These are phyloP conservation scores for Halenospora varia DNA, from an alignment of 495 filamentous ascomycete genomes.

Conservation along the genomic window DNA sequence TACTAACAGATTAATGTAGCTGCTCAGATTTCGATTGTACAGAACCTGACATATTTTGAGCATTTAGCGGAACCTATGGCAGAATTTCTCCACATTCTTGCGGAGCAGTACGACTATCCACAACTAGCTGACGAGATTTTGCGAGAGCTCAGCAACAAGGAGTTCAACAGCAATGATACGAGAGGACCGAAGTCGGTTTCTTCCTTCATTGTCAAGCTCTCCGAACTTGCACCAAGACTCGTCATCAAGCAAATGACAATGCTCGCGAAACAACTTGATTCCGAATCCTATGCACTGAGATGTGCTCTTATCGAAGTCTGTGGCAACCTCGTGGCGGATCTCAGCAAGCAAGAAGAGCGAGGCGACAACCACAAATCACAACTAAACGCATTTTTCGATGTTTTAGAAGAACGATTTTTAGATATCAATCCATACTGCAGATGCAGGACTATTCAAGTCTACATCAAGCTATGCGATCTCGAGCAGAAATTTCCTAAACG, in stretches of 20 bases:
- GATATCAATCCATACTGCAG: constrained; percentile 97
- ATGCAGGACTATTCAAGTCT: constrained; percentile 88
- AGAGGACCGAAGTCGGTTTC: constrained; percentile 97
- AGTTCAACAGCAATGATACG: constrained; percentile 94
- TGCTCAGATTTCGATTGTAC: constrained; percentile 95
- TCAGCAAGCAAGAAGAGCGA: constrained; percentile 86
- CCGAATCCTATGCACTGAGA: constrained; percentile 91
- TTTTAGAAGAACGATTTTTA: constrained; percentile 91
- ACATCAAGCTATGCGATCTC: constrained; percentile 83
- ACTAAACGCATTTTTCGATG: constrained; percentile 94
- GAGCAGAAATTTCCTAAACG: constrained; percentile 94
- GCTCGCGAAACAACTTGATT: constrained; percentile 88
- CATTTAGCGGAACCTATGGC: constrained; percentile 98
- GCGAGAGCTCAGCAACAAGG: constrained; percentile 91
- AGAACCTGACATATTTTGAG: constrained; percentile 97
- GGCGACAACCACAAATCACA: constrained; percentile 89
- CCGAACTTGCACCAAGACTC: constrained; percentile 85
- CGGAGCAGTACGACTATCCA: constrained; percentile 96
- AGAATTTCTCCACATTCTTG: constrained; percentile 92
- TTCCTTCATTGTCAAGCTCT: constrained; percentile 91
- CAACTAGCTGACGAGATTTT: constrained; percentile 93
- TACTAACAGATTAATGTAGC: constrained; percentile 44
- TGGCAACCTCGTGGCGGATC: constrained; percentile 89
- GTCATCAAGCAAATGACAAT: constrained; percentile 98
- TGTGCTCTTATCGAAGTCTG: constrained; percentile 97